phyloP scores from a whole-genome alignment of 108 stramenopile species.

The Schizochytrium sp. region DNA sequence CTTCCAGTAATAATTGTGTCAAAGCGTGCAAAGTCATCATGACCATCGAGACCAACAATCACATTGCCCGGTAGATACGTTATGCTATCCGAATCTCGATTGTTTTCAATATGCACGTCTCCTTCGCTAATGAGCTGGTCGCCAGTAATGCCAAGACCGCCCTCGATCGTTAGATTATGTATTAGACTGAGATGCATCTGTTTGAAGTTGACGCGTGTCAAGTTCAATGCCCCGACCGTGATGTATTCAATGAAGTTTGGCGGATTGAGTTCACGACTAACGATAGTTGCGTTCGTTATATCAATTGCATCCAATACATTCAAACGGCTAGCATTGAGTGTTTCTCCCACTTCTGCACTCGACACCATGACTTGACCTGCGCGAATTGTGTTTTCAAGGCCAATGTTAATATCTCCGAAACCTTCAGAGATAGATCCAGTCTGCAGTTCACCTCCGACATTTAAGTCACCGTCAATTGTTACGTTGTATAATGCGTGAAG shows the following conservation, averaged over 20 bases:
- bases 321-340: conserved; percentile 5
- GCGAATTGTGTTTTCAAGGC: not conserved
- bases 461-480: not conserved
- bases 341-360: not conserved
- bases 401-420: conserved; percentile 57
- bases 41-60: conserved; percentile 17
- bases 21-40: conserved; percentile 13
- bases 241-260: conserved; percentile 43
- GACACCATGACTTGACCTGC: not conserved
- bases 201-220: conserved; percentile 30
- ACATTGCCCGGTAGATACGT: conserved; percentile 46
- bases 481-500: not conserved
- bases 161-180: conserved; percentile 53
- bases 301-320: conserved; percentile 40
- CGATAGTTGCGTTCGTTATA: conserved; percentile 43
- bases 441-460: not conserved
- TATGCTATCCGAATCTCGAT: conserved; percentile 4
- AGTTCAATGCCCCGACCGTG: conserved; percentile 47
- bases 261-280: conserved; percentile 17
- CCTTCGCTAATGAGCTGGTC: conserved; percentile 13
- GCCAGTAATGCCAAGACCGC: conserved; percentile 46
- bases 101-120: conserved; percentile 38
- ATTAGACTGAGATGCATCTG: conserved; percentile 43
- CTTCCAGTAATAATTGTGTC: conserved; percentile 19
- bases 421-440: not conserved